phyloP scores from a whole-genome alignment of 371 early-diverging fungal species.

The Actinomortierella ambigua region DNA sequence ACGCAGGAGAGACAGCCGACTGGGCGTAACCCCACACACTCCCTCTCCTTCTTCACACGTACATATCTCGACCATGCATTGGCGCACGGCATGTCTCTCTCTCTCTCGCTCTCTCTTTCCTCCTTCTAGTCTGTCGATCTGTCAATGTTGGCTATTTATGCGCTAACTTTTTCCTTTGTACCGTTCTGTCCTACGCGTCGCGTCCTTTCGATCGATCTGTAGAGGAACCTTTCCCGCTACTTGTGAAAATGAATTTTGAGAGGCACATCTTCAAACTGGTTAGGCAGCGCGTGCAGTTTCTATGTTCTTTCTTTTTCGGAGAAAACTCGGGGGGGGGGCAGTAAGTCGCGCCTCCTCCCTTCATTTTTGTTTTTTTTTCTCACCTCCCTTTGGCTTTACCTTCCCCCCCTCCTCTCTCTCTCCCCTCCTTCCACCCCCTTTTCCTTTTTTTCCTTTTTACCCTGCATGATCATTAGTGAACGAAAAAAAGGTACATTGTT shows the following conservation, averaged over 20 bases:
- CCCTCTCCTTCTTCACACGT: too few relatives aligned
- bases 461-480: too few relatives aligned
- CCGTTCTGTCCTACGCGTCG: neutral
- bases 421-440: neutral
- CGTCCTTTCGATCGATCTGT: too few relatives aligned
- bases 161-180: conserved; percentile 2
- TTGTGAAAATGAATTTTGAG: too few relatives aligned
- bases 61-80: too few relatives aligned
- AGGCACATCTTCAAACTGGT: too few relatives aligned
- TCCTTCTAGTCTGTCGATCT: neutral
- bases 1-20: too few relatives aligned
- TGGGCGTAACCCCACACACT: too few relatives aligned
- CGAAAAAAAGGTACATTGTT: too few relatives aligned
- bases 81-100: neutral
- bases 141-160: conserved; percentile 14
- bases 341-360: neutral
- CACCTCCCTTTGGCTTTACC: neutral
- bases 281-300: too few relatives aligned
- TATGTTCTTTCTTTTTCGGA: neutral
- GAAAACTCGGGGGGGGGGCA: neutral
- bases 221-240: too few relatives aligned
- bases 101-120: neutral
- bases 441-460: too few relatives aligned
- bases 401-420: neutral
- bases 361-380: neutral